phyloP scores from a whole-genome alignment of 495 filamentous ascomycete species.

The Astrocystis sublimbata region DNA sequence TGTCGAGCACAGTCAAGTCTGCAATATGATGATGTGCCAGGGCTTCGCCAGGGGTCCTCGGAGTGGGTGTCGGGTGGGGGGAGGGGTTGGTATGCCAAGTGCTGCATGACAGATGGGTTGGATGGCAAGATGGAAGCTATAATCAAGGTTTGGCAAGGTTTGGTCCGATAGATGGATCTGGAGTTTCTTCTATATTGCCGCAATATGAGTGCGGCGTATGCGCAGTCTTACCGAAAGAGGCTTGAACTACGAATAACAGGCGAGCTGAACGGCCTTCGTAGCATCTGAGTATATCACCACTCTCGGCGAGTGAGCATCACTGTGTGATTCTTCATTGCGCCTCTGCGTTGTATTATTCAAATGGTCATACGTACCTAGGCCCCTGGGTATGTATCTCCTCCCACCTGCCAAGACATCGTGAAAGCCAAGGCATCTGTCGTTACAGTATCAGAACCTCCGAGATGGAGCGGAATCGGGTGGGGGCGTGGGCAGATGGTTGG shows the following conservation, averaged over 20 bases:
- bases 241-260: background rate
- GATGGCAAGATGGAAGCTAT: background rate
- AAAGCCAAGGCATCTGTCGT: background rate
- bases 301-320: background rate
- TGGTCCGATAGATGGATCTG: slow-evolving; percentile 4
- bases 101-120: background rate
- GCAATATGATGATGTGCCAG: no score
- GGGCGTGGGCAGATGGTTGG: background rate
- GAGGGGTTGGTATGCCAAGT: slow-evolving; percentile 1
- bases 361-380: no score
- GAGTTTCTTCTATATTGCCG: background rate
- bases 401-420: background rate
- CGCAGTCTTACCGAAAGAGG: background rate
- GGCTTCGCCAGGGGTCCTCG: slow-evolving; percentile 12
- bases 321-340: background rate
- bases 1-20: no score
- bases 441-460: slow-evolving; percentile 2
- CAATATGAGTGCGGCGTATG: background rate
- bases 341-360: background rate
- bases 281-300: background rate
- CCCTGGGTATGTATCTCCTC: no score
- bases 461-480: background rate
- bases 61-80: background rate
- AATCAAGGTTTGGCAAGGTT: background rate
- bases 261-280: background rate